Evolutionary conservation across 2,329 filamentous ascomycete genomes (phyloP).

Genomic region (Alternaria sp.): DNA sequence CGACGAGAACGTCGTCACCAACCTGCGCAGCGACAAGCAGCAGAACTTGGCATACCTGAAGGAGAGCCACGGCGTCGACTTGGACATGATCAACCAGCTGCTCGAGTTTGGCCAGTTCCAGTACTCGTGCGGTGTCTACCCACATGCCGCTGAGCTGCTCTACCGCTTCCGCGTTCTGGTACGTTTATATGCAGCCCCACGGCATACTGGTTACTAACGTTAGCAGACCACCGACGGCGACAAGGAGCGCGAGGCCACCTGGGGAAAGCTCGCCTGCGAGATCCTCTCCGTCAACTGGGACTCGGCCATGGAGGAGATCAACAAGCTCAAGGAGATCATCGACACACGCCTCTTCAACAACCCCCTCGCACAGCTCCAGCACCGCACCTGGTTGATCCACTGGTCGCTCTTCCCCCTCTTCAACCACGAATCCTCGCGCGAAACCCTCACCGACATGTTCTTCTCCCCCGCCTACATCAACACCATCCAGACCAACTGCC

Average conservation of each 20-base stretch:
- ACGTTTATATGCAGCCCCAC: constrained; percentile 7
- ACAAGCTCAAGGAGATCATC: constrained; percentile 74
- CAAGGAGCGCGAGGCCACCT: constrained; percentile 93
- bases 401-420: constrained; percentile 99
- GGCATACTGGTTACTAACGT: constrained; percentile 1
- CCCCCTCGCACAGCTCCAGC: constrained; percentile 91
- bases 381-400: constrained; percentile 97
- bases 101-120: constrained; percentile 97
- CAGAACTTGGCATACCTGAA: constrained; percentile 98
- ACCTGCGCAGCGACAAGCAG: constrained; percentile 94
- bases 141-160: constrained; percentile 85
- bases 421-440: constrained; percentile 92
- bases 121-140: constrained; percentile 96
- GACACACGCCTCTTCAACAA: constrained; percentile 96
- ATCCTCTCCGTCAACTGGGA: constrained; percentile 97
- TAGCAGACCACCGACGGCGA: constrained; percentile 88
- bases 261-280: constrained; percentile 96
- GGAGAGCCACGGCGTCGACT: constrained; percentile 92
- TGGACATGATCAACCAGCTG: constrained; percentile 93
- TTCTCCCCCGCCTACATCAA: constrained; percentile 98
- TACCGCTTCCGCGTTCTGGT: constrained; percentile 95
- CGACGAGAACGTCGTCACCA: constrained; percentile 87
- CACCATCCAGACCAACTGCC: constrained; percentile 97
- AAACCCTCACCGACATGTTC: constrained; percentile 92
- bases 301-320: constrained; percentile 72